Percentiles rank a stretch among this genome's conserved stretches.
These are phyloP conservation scores for Bruguiera gymnorhiza DNA, from an alignment of 345 rosid genomes.

Conservation along the genomic window DNA sequence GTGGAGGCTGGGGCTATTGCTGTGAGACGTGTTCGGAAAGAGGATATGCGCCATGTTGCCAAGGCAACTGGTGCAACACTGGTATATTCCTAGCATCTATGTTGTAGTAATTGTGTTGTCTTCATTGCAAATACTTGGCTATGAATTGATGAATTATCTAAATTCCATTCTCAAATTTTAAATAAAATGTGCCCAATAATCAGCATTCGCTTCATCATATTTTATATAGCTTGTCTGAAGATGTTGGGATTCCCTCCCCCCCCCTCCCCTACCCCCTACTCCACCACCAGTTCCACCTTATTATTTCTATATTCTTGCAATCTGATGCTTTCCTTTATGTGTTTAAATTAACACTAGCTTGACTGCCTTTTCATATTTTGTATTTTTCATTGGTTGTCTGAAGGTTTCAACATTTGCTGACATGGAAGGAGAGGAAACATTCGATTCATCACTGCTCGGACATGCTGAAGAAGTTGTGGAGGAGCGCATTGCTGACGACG, in stretches of 20 bases:
- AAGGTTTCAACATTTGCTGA: slow-evolving; percentile 98
- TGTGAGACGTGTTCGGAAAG: slow-evolving; percentile 91
- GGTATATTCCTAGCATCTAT: slow-evolving; percentile 35
- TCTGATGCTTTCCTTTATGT: too few species aligned
- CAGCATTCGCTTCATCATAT: too few species aligned
- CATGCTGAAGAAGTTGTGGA: slow-evolving; percentile 87
- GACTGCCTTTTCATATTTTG: background rate
- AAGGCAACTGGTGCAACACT: slow-evolving; percentile 98
- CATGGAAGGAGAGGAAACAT: slow-evolving; percentile 99
- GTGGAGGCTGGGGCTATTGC: slow-evolving; percentile 98
- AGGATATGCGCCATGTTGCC: slow-evolving; percentile 97
- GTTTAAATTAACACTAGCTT: too few species aligned
- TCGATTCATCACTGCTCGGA: slow-evolving; percentile 79
- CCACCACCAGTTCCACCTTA: too few species aligned
- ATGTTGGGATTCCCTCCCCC: too few species aligned
- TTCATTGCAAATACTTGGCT: background rate
- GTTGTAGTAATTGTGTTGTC: slow-evolving; percentile 1
- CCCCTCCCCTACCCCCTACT: too few species aligned
- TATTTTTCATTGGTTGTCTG: background rate
- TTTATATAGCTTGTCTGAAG: too few species aligned
- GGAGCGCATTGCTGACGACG: slow-evolving; percentile 94
- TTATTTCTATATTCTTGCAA: too few species aligned
- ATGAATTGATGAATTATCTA: too few species aligned
- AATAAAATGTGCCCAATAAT: too few species aligned
- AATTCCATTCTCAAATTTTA: too few species aligned